Evolutionary conservation across 2,329 filamentous ascomycete species (phyloP).

Genomic region (Xylaria sp.): DNA sequence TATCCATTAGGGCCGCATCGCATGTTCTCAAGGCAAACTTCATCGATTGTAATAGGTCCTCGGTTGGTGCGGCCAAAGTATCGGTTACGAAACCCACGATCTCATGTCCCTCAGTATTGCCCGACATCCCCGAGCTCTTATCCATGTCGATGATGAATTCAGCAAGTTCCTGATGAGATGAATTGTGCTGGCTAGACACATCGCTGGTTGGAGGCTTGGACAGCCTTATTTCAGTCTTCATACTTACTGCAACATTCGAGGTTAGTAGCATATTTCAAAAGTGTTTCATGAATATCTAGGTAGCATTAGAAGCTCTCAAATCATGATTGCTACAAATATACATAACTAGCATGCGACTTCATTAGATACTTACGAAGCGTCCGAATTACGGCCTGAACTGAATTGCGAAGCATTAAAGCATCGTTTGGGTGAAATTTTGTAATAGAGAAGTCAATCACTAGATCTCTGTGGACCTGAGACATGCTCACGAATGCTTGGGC

Average conservation of each 20-base stretch:
- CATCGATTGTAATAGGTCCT: slow-evolving; percentile 59
- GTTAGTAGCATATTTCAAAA: neutral
- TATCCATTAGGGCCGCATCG: slow-evolving; percentile 64
- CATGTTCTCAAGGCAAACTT: slow-evolving; percentile 56
- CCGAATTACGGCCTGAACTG: slow-evolving; percentile 65
- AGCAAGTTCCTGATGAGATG: slow-evolving; percentile 1
- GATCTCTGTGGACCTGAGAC: slow-evolving; percentile 65
- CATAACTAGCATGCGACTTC: neutral
- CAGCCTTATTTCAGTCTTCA: slow-evolving; percentile 60
- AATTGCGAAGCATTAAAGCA: slow-evolving; percentile 61
- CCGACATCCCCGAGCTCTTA: slow-evolving; percentile 20
- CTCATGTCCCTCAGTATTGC: slow-evolving; percentile 42
- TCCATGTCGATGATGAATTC: slow-evolving; percentile 53
- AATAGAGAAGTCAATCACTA: slow-evolving; percentile 66
- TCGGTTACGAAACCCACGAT: slow-evolving; percentile 43
- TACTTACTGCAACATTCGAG: slow-evolving; percentile 50
- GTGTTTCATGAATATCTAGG: neutral
- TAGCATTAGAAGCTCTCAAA: neutral
- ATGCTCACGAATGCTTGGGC: slow-evolving; percentile 65
- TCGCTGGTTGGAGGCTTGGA: slow-evolving; percentile 50
- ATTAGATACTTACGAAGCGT: slow-evolving; percentile 50
- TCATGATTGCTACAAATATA: neutral
- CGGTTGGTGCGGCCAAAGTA: slow-evolving; percentile 58
- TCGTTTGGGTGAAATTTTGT: slow-evolving; percentile 63
- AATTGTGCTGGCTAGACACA: neutral